Conservation (phyloP, 306 rosid genomes). For the Rosa chinensis region DNA sequence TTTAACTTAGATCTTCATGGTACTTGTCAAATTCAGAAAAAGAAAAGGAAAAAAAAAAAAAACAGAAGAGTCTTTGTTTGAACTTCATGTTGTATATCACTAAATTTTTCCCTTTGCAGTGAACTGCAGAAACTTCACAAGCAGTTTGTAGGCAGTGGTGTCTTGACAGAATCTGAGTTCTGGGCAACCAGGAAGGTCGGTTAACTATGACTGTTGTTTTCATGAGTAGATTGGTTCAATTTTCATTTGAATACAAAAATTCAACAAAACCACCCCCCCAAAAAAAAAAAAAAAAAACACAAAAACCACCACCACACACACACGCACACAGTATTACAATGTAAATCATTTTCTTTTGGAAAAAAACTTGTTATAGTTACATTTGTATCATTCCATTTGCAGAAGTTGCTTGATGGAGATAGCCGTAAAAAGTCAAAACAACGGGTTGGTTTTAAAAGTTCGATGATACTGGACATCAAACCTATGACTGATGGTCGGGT, state of each 20-base stretch:
- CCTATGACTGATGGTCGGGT: conserved; percentile 98
- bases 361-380: conserved; percentile 14
- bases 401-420: conserved; percentile 83
- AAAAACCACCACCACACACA: no score
- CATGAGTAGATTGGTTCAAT: conserved; percentile 1
- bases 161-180: conserved; percentile 94
- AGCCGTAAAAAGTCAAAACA: conserved; percentile 70
- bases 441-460: conserved; percentile 80
- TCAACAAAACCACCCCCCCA: no score
- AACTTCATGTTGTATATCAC: conserved; percentile 16
- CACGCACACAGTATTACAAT: no score
- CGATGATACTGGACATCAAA: conserved; percentile 84
- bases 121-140: conserved; percentile 86
- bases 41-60: not conserved
- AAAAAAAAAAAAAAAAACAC: no score
- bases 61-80: not conserved
- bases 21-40: not conserved
- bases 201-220: conserved; percentile 12
- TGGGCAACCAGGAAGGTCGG: conserved; percentile 94
- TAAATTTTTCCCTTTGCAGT: conserved; percentile 47
- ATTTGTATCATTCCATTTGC: conserved; percentile 27
- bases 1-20: conserved; percentile 13
- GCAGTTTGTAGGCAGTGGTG: conserved; percentile 78
- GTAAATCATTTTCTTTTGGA: not conserved
- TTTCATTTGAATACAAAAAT: conserved; percentile 27